Conservation (phyloP, 2,329 filamentous ascomycete genomes). For the Nigrograna mackinnonii region DNA sequence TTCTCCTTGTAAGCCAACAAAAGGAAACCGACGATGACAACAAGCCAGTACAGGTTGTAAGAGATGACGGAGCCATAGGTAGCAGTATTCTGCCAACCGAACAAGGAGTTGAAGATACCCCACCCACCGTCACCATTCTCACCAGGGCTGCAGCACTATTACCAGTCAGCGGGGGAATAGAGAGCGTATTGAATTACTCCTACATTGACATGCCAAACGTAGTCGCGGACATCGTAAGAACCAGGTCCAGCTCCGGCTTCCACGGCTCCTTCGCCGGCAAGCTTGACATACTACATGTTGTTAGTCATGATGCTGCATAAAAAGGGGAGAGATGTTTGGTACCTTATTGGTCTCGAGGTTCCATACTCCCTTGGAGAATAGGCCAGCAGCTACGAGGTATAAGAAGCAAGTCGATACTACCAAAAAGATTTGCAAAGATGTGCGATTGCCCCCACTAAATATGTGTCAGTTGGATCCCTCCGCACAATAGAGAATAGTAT, state of each 20-base stretch:
- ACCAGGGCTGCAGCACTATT: slow-evolving; percentile 74
- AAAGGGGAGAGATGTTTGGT: slow-evolving; percentile 11
- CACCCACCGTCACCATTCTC: slow-evolving; percentile 76
- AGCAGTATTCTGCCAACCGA: slow-evolving; percentile 87
- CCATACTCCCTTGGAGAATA: slow-evolving; percentile 80
- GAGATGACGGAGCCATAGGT: slow-evolving; percentile 86
- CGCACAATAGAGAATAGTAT: not conserved
- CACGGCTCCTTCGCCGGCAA: slow-evolving; percentile 64
- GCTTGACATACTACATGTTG: slow-evolving; percentile 64
- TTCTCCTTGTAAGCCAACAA: slow-evolving; percentile 69
- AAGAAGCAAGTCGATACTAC: slow-evolving; percentile 80
- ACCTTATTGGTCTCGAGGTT: slow-evolving; percentile 66
- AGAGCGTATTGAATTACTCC: slow-evolving; percentile 37
- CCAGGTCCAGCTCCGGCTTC: slow-evolving; percentile 70
- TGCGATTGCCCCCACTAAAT: slow-evolving; percentile 62
- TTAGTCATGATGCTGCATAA: slow-evolving; percentile 3
- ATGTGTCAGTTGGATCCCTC: slow-evolving; percentile 1
- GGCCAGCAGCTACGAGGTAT: slow-evolving; percentile 80
- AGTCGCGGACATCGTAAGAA: slow-evolving; percentile 77
- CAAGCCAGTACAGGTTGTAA: slow-evolving; percentile 87
- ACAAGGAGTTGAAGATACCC: slow-evolving; percentile 84
- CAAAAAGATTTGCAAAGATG: slow-evolving; percentile 76
- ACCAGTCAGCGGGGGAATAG: slow-evolving; percentile 1
- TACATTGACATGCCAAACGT: slow-evolving; percentile 82
- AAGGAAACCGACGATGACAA: slow-evolving; percentile 67